phyloP scores from a whole-genome alignment of 345 rosid genomes.

The Dipteronia dyeriana region DNA sequence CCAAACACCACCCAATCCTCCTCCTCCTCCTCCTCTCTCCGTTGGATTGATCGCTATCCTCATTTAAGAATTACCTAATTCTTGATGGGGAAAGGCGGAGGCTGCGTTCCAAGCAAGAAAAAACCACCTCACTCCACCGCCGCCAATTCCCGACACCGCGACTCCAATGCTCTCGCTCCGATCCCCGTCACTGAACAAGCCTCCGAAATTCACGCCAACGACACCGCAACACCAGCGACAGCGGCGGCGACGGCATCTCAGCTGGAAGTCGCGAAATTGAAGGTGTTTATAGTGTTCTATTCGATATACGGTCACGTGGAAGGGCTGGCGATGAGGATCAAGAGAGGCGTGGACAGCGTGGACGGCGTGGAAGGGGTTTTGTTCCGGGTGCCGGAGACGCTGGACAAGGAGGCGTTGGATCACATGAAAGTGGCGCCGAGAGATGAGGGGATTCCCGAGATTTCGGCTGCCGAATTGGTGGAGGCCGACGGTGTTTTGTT shows the following conservation, averaged over 20 bases:
- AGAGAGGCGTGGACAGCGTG: slow-evolving; percentile 61
- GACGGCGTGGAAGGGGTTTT: slow-evolving; percentile 59
- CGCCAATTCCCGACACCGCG: slow-evolving; percentile 26
- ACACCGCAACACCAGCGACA: slow-evolving; percentile 15
- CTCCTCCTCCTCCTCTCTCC: too few relatives aligned
- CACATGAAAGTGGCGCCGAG: slow-evolving; percentile 58
- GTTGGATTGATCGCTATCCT: slow-evolving; percentile 1
- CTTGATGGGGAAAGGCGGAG: slow-evolving; percentile 93
- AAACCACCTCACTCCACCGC: slow-evolving; percentile 42
- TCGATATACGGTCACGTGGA: slow-evolving; percentile 86
- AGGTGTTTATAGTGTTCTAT: slow-evolving; percentile 55
- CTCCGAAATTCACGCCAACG: not conserved
- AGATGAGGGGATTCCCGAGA: slow-evolving; percentile 50
- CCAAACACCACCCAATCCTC: not conserved
- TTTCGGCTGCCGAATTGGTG: slow-evolving; percentile 50
- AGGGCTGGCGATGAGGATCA: slow-evolving; percentile 65
- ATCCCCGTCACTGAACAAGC: slow-evolving; percentile 40
- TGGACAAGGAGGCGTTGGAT: slow-evolving; percentile 50
- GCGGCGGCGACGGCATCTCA: slow-evolving; percentile 15
- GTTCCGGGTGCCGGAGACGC: slow-evolving; percentile 65
- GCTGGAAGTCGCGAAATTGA: slow-evolving; percentile 30
- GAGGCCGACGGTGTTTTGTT: slow-evolving; percentile 65
- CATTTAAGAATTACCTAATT: slow-evolving; percentile 11
- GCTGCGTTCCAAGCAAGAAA: slow-evolving; percentile 95
- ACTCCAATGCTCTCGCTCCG: slow-evolving; percentile 36